These are phyloP conservation scores for Gremmenia infestans DNA, from an alignment of 2,329 filamentous ascomycete genomes.

Conservation along the genomic window DNA sequence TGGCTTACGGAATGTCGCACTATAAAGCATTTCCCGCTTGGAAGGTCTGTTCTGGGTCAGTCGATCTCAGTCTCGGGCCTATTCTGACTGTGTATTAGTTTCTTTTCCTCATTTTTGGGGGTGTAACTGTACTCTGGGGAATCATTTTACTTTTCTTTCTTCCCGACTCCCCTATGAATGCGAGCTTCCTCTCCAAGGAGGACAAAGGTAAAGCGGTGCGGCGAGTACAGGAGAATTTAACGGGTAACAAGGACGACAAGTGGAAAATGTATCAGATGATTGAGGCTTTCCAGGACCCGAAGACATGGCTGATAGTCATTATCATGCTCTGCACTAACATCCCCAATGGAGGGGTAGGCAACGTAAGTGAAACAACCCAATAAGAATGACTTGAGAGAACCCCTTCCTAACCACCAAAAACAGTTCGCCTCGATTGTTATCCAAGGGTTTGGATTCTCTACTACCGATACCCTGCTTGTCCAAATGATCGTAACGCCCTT, in stretches of 20 bases:
- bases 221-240: conserved; percentile 5
- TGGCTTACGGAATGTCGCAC: conserved; percentile 32
- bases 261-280: conserved; percentile 27
- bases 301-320: conserved; percentile 25
- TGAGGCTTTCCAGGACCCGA: conserved; percentile 34
- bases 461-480: conserved; percentile 33
- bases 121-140: conserved; percentile 23
- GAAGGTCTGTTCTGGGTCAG: too few species aligned
- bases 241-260: conserved; percentile 30
- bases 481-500: conserved; percentile 42
- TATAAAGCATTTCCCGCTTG: conserved; percentile 5
- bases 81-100: not conserved
- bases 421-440: conserved; percentile 35
- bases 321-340: conserved; percentile 30
- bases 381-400: not conserved
- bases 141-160: conserved; percentile 39
- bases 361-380: conserved; percentile 18
- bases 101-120: conserved; percentile 15
- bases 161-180: conserved; percentile 44
- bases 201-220: conserved; percentile 34
- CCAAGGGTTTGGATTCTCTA: conserved; percentile 33
- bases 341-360: conserved; percentile 37
- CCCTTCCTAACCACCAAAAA: not conserved
- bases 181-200: conserved; percentile 33
- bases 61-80: not conserved